Conservation (phyloP, 768 basidiomycete genomes). For the Dioszegia aurantiaca region DNA sequence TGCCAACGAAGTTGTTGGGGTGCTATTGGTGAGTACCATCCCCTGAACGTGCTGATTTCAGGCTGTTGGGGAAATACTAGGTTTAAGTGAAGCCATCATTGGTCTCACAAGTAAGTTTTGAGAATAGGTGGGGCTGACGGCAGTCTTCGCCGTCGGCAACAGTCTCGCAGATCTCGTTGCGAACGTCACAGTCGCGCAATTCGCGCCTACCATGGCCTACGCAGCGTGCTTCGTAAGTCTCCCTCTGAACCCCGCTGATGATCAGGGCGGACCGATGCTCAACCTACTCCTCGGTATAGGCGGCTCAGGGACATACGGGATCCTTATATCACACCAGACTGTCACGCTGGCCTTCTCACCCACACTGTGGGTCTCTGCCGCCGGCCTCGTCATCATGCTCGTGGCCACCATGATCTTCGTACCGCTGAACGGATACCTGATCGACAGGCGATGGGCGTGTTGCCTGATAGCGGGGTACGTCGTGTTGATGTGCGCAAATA, state of each 20-base stretch:
- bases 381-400: constrained; percentile 76
- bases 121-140: not conserved
- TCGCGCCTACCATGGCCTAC: constrained; percentile 52
- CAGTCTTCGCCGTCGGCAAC: constrained; percentile 89
- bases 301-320: constrained; percentile 76
- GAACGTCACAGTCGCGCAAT: constrained; percentile 85
- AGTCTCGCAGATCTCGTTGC: constrained; percentile 95
- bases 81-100: constrained; percentile 93
- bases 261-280: constrained; percentile 42
- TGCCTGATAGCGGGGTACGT: constrained; percentile 72
- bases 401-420: constrained; percentile 74
- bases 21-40: constrained; percentile 67
- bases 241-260: not conserved
- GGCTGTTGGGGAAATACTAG: constrained; percentile 91
- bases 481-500: constrained; percentile 71
- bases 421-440: constrained; percentile 75
- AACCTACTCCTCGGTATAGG: constrained; percentile 68
- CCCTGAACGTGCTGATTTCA: constrained; percentile 48
- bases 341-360: constrained; percentile 71
- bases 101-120: constrained; percentile 67
- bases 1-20: constrained; percentile 89
- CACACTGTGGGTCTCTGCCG: constrained; percentile 77
- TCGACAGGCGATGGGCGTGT: constrained; percentile 77
- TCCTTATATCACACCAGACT: constrained; percentile 61
- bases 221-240: constrained; percentile 50